These are phyloP conservation scores for Funneliformis mosseae DNA, from an alignment of 192 early-diverging fungal genomes.

Conservation along the genomic window DNA sequence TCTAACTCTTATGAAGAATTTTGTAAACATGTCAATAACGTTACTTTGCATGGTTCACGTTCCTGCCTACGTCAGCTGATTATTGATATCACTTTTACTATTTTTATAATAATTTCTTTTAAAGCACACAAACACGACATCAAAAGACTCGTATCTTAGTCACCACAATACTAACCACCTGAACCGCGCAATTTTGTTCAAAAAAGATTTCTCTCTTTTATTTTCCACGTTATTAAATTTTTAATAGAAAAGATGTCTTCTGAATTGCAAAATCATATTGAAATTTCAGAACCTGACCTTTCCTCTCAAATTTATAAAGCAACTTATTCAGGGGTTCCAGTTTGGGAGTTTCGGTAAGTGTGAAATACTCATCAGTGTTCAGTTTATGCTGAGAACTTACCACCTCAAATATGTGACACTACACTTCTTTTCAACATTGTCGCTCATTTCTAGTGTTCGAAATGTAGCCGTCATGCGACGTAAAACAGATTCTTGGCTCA, in stretches of 20 bases:
- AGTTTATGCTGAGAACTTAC: neutral
- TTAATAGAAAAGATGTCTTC: slow-evolving; percentile 6
- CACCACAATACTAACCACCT: neutral
- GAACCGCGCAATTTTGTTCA: neutral
- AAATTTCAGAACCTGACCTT: slow-evolving; percentile 10
- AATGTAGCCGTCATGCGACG: slow-evolving; percentile 72
- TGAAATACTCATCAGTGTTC: slow-evolving; percentile 64
- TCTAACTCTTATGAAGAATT: neutral
- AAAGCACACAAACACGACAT: slow-evolving; percentile 15
- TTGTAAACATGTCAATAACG: neutral
- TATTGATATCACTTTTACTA: neutral
- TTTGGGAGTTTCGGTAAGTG: slow-evolving; percentile 91
- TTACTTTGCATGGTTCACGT: neutral
- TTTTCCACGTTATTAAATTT: neutral
- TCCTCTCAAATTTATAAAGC: slow-evolving; percentile 73
- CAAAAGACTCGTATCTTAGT: neutral
- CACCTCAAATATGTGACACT: neutral
- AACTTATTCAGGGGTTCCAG: slow-evolving; percentile 91
- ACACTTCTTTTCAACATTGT: neutral
- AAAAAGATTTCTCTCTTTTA: neutral
- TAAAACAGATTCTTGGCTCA: slow-evolving; percentile 81
- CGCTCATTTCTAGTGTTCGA: neutral
- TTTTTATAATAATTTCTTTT: neutral
- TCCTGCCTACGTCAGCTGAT: neutral
- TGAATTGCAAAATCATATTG: neutral